Evolutionary conservation across 495 filamentous ascomycete species (phyloP), one percentile per base, ranked within the genome.

Genomic region (Podospora sp.): DNA sequence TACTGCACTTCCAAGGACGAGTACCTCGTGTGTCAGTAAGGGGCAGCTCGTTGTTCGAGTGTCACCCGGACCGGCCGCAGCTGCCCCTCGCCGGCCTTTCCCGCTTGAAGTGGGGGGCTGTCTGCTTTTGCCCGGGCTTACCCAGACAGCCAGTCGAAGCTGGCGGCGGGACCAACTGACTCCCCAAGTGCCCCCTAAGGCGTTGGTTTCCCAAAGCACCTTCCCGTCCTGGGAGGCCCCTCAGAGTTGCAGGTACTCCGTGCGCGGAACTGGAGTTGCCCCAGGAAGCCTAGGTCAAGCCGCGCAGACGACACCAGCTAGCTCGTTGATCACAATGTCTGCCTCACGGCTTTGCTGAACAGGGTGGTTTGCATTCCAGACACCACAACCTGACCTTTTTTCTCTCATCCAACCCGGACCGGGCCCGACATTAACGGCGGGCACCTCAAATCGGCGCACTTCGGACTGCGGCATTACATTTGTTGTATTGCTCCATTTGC

Each of bases 231-330:
- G 61, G 61, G 21, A 14, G 6, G 18, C 26, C 24, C 18, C 49
- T 53, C 61, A 27, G 49, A 12, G 40, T 14, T 25, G 61, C 24
- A 24, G 61, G 61, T 63, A 63, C 61, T 63, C 61, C 61, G 61
- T 63, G 61, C 61, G 61, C 61, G 46, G 1, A 7, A 20, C 25
- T 24, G 6, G 12, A 20, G 25, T 40, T 36, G 21, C 27, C 36
- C 61, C 25, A 20, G 46, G 40, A 51, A 49, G 12, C 25, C 53
- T 26, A 7, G 2, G 9, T 33, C 29, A 25, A 62, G 6, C 60
- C 36, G n/a, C 60, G 21, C 60, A 26, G 35, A 50, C 60, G 60
- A 50, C 35, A 33, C 29, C 21, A 18, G 26, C n/a, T 61, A 33
- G 25, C 26, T 20, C 2, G 7, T 20, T 24, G 22, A 46, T 1